Conservation (phyloP, 164 flowering plant species). For the Umbellularia californica region DNA sequence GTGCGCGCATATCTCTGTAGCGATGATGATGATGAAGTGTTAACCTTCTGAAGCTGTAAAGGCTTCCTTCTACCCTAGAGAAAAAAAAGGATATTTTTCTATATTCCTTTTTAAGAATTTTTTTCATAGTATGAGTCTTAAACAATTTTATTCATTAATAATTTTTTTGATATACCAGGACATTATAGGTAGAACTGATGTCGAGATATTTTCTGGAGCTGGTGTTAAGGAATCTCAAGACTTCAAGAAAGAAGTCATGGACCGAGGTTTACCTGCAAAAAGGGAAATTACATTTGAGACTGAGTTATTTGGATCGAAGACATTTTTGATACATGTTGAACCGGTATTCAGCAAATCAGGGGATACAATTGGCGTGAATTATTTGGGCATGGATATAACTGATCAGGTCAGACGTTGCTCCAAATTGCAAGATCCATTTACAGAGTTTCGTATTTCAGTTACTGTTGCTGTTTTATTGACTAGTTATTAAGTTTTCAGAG, state of each 20-base stretch:
- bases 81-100: too few relatives aligned
- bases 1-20: neutral
- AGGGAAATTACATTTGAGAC: constrained; percentile 91
- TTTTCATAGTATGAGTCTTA: neutral
- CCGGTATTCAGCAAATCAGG: constrained; percentile 94
- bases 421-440: neutral
- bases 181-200: constrained; percentile 86
- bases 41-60: too few relatives aligned
- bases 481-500: neutral
- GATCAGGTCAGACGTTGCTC: constrained; percentile 59
- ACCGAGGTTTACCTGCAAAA: constrained; percentile 78
- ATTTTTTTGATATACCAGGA: constrained; percentile 47
- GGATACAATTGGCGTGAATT: constrained; percentile 90
- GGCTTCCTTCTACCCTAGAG: neutral
- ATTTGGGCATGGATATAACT: constrained; percentile 98
- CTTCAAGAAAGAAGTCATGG: constrained; percentile 88
- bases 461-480: too few relatives aligned
- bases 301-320: constrained; percentile 81
- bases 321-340: constrained; percentile 88
- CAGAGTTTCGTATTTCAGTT: neutral
- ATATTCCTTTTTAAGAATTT: neutral
- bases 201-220: constrained; percentile 79
- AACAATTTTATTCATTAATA: neutral
- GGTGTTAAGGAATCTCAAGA: constrained; percentile 94
- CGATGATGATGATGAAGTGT: too few relatives aligned